These are phyloP conservation scores for Mucor sp. DNA, from an alignment of 371 early-diverging fungal genomes.

Conservation along the genomic window DNA sequence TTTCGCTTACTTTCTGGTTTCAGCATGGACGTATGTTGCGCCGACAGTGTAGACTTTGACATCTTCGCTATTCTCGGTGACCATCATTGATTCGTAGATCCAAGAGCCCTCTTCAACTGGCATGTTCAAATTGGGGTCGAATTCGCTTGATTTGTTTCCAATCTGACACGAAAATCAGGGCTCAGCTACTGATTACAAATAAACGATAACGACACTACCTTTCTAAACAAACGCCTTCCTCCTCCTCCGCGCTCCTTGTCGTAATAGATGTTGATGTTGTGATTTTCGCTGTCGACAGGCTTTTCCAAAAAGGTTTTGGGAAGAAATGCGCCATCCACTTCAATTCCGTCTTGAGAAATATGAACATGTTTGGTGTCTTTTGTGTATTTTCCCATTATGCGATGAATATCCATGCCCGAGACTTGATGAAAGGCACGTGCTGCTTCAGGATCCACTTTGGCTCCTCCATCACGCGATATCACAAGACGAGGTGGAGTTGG, in stretches of 20 bases:
- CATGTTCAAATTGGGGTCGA: slow-evolving; percentile 65
- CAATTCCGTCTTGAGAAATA: slow-evolving; percentile 68
- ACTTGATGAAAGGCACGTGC: slow-evolving; percentile 40
- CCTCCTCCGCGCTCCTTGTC: slow-evolving; percentile 85
- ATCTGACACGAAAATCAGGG: slow-evolving; percentile 42
- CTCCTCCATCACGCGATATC: slow-evolving; percentile 75
- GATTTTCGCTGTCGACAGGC: slow-evolving; percentile 96
- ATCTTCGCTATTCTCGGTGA: slow-evolving; percentile 93
- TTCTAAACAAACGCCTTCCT: slow-evolving; percentile 92
- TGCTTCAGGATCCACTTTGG: slow-evolving; percentile 48
- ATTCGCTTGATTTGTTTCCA: slow-evolving; percentile 96
- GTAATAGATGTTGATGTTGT: slow-evolving; percentile 97
- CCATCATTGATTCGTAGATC: slow-evolving; percentile 96
- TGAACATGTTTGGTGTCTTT: slow-evolving; percentile 24
- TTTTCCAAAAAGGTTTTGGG: slow-evolving; percentile 98
- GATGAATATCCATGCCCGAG: slow-evolving; percentile 59
- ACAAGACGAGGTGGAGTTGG: slow-evolving; percentile 87
- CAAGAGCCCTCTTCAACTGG: slow-evolving; percentile 84
- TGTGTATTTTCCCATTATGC: slow-evolving; percentile 34
- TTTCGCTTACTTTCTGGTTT: slow-evolving; percentile 87
- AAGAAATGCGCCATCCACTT: slow-evolving; percentile 67
- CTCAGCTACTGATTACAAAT: neutral
- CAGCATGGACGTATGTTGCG: slow-evolving; percentile 89
- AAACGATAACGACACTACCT: slow-evolving; percentile 51
- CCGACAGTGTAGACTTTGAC: slow-evolving; percentile 98